phyloP scores from a whole-genome alignment of 1,139 yeast species.

The Candida buenavistaensis region DNA sequence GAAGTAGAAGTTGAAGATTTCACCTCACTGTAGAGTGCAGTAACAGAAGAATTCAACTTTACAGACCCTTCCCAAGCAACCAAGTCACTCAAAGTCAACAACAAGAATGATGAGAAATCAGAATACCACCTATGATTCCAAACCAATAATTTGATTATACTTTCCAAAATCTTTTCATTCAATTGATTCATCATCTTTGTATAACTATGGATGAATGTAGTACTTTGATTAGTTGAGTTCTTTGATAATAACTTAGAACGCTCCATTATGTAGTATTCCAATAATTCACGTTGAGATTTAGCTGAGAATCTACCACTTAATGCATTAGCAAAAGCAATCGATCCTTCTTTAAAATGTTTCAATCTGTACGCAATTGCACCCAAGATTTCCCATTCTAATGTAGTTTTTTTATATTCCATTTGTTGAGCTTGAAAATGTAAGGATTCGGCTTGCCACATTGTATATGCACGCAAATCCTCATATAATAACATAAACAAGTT shows the following conservation, averaged over 20 bases:
- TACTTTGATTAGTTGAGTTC: constrained; percentile 24
- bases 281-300: constrained; percentile 71
- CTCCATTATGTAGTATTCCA: constrained; percentile 61
- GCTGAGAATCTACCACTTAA: constrained; percentile 78
- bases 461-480: constrained; percentile 82
- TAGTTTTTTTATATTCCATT: constrained; percentile 71
- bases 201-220: constrained; percentile 26
- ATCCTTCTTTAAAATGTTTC: constrained; percentile 76
- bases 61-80: constrained; percentile 77
- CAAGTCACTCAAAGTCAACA: constrained; percentile 55
- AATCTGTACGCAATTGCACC: constrained; percentile 81
- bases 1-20: constrained; percentile 20
- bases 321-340: constrained; percentile 80
- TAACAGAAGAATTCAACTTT: constrained; percentile 73
- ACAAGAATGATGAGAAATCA: constrained; percentile 75
- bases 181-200: constrained; percentile 48
- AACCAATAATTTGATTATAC: constrained; percentile 73
- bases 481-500: constrained; percentile 81
- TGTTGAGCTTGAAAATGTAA: constrained; percentile 67
- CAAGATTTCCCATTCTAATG: constrained; percentile 91
- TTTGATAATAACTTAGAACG: constrained; percentile 35
- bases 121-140: constrained; percentile 99
- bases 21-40: constrained; percentile 60
- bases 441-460: constrained; percentile 89
- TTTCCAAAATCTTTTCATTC: constrained; percentile 65